phyloP scores from a whole-genome alignment of 345 rosid genomes.

The Brassica rapa region DNA sequence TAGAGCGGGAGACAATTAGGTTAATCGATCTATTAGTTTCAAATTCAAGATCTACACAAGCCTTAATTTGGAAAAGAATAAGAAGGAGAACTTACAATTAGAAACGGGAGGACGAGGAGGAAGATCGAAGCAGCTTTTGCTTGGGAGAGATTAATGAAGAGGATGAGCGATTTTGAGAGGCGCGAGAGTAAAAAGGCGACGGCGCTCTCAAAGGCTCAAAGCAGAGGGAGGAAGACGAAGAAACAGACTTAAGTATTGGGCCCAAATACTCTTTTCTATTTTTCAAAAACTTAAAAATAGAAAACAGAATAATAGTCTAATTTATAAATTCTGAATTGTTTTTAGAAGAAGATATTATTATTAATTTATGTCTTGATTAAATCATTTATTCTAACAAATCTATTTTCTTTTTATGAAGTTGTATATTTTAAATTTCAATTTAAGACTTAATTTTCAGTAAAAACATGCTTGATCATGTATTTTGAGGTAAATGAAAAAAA shows the following conservation, averaged over 20 bases:
- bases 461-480: too few relatives aligned
- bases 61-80: background rate
- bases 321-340: background rate
- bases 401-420: too few relatives aligned
- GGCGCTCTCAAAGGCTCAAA: background rate
- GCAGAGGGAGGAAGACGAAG: conserved; percentile 1
- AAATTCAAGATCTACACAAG: conserved; percentile 25
- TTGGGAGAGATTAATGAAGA: background rate
- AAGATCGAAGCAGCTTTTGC: background rate
- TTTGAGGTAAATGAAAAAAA: too few relatives aligned
- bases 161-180: background rate
- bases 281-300: background rate
- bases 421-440: too few relatives aligned
- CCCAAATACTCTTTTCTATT: background rate
- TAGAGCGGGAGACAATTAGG: background rate
- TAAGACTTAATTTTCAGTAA: too few relatives aligned
- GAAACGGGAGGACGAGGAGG: background rate
- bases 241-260: background rate
- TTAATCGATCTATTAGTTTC: background rate
- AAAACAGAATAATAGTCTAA: background rate
- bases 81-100: conserved; percentile 4
- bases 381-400: too few relatives aligned
- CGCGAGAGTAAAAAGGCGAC: background rate
- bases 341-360: background rate
- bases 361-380: too few relatives aligned